Evolutionary conservation across 441 rosid genomes (phyloP).

Genomic region (Codiaeum variegatum): DNA sequence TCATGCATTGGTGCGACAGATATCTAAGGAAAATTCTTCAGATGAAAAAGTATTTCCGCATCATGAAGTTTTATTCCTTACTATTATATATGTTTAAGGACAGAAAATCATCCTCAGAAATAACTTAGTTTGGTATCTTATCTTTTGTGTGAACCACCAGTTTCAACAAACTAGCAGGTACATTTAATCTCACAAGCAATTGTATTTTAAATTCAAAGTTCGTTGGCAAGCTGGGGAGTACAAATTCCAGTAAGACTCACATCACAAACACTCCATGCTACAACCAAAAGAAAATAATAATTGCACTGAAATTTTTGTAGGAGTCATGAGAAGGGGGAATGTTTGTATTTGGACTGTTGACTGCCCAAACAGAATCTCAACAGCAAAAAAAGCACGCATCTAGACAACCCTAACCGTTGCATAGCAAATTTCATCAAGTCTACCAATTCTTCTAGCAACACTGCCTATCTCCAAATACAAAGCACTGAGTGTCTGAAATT

Average conservation of each 20-base stretch:
- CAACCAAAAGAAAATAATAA: neutral
- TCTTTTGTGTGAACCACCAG: neutral
- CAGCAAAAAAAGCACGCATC: neutral
- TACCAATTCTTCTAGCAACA: neutral
- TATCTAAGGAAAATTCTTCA: neutral
- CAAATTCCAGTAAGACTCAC: slow-evolving; percentile 6
- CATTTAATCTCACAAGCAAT: neutral
- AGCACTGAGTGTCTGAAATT: neutral
- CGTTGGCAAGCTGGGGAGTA: slow-evolving; percentile 1
- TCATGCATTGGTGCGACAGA: no score
- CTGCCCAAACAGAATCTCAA: neutral
- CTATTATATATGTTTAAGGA: no score
- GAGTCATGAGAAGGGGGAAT: neutral
- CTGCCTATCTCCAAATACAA: slow-evolving; percentile 8
- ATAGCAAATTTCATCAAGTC: neutral
- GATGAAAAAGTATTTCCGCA: neutral
- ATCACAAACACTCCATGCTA: neutral
- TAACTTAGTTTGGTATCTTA: neutral
- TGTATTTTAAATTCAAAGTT: neutral
- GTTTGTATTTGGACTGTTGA: neutral
- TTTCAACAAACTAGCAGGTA: neutral
- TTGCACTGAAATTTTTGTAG: neutral
- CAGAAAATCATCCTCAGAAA: no score
- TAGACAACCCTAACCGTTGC: neutral
- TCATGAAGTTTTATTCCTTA: neutral